Percentiles rank a stretch among this genome's conserved stretches.
phyloP scores from a whole-genome alignment of 352 stramenopile species.

The Pythium sukuiense region DNA sequence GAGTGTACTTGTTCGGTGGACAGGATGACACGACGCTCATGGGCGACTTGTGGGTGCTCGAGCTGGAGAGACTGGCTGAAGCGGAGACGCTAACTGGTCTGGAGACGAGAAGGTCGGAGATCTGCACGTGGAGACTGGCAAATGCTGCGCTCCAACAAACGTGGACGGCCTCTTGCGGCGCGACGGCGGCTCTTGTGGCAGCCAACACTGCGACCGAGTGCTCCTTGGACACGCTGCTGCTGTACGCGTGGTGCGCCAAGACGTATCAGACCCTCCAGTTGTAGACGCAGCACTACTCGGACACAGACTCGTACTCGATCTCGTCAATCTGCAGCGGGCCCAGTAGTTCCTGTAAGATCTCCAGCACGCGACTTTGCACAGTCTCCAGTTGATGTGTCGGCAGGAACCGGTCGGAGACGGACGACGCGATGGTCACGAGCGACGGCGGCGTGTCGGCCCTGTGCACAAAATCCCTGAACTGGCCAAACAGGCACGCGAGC shows the following conservation, averaged over 20 bases:
- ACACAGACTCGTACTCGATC: slow-evolving; percentile 52
- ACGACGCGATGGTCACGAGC: slow-evolving; percentile 86
- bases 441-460: slow-evolving; percentile 34
- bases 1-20: slow-evolving; percentile 60
- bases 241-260: slow-evolving; percentile 57
- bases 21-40: slow-evolving; percentile 66
- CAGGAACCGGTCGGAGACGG: slow-evolving; percentile 69
- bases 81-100: slow-evolving; percentile 26
- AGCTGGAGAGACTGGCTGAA: slow-evolving; percentile 40
- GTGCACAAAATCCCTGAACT: slow-evolving; percentile 39
- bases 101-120: slow-evolving; percentile 21
- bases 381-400: slow-evolving; percentile 57
- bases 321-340: slow-evolving; percentile 33
- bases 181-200: slow-evolving; percentile 19
- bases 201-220: slow-evolving; percentile 36
- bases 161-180: slow-evolving; percentile 50
- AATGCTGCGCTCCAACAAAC: slow-evolving; percentile 34
- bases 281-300: slow-evolving; percentile 15
- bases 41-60: slow-evolving; percentile 60
- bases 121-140: slow-evolving; percentile 50
- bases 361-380: slow-evolving; percentile 48
- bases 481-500: slow-evolving; percentile 43
- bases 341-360: slow-evolving; percentile 45
- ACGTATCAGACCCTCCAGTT: slow-evolving; percentile 52
- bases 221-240: slow-evolving; percentile 42